Base-by-base conservation (phyloP, 306 rosid species). In the Hippophae tibetana region DNA sequence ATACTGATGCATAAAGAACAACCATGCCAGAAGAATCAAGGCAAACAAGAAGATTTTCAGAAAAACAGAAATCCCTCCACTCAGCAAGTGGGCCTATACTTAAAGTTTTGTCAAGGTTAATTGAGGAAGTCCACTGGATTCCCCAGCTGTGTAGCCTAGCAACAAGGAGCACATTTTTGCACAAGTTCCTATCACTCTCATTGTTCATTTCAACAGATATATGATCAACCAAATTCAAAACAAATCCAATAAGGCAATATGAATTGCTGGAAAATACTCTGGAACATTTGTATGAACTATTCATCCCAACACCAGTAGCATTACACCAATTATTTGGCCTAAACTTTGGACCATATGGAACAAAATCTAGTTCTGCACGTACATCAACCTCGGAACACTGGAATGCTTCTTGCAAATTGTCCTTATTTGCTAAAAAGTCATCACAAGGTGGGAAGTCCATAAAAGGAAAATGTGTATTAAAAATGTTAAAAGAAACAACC, bases 51-150 rank as follows among this genome's bases (percentile, higher is more conserved):
- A 87, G 81, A 69, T 80, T 65, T 66, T 80, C 94, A 57, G 83
- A 83, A 85, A 92, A 83, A 74, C 74, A 62, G 75, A 87, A 92
- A 74, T 87, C 93, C 5, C 50, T 55, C 95, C 98, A 92, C 76
- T 79, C 82, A 70, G 55, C 72, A 63, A 57, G 64, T 26, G 69
- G 77, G 56, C 69, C 70, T 45, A 52, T 60, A 64, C 72, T 58
- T 71, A 69, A 70, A 69, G 76, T 74, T 73, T 87, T 85, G 43
- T 85, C 87, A 69, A 77, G 89, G 74, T 85, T 83, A 73, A 85
- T 82, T 56, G 64, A 57, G 58, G 95, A 85, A 65, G 85, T 81
- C 96, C 92, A 92, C 42, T 75, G 82, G 63, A 92, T 85, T 63
- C 87, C 95, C 81, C 62, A 63, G 44, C 44, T 69, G 50, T 78